Evolutionary conservation across 1,284 basidiomycete species (phyloP), one percentile per base, ranked within the genome.

Genomic region (Pascua guehoae): DNA sequence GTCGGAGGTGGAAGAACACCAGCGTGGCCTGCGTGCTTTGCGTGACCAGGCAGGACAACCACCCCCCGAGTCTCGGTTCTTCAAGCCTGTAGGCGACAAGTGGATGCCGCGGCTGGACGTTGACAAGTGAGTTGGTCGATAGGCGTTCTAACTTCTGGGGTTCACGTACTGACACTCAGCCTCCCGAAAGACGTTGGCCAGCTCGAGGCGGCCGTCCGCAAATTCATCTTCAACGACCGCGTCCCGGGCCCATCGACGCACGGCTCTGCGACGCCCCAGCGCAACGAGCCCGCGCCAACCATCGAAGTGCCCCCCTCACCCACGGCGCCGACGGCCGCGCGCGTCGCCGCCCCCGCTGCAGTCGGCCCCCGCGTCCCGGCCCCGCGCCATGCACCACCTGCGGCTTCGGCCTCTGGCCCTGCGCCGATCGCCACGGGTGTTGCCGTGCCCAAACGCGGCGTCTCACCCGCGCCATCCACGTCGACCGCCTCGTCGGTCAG

Each of bases 1-100:
- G 81, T 84, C 85, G 0, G 83, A 82, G 12, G 91, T 99, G 2
- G 95, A 99, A 79, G 93, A 97, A 67, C 86, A 85, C 37, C 95
- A 98, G 76, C 83, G 95, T 51, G 89, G 94, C 65, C 77, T 85
- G 49, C 85, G 89, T n/a, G 84, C 82, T 65, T 79, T 80, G 71
- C 82, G 90, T 57, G 93, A 96, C 58, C 89, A 78, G 10, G 86
- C 87, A 3, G 81, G 85, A 59, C 80, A 80, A 61, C 49, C 57
- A 2, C 51, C 66, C 11, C 86, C 84, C 68, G 78, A 82, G 18
- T 85, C 91, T 39, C 81, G 87, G 58, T 98, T 89, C 81, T 99
- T 99, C 77, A 83, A 86, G 69, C 79, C 83, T 64, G 78, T 78
- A 41, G 84, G 83, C 50, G 85, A 89, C 14, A 83, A 85, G 67